These are phyloP conservation scores for Penicillium hordei DNA, from an alignment of 2,329 filamentous ascomycete species.

Conservation along the genomic window DNA sequence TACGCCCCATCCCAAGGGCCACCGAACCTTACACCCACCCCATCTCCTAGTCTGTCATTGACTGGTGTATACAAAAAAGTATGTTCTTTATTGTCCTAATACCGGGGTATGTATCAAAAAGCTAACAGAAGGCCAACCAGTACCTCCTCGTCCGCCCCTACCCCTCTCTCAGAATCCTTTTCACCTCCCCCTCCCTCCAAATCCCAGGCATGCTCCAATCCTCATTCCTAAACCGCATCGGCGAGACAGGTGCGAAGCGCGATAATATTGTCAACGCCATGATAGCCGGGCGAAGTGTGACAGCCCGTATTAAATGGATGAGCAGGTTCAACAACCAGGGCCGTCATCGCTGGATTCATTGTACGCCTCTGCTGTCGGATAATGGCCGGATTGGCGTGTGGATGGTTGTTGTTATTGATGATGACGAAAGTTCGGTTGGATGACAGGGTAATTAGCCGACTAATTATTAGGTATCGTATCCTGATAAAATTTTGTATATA, in stretches of 20 bases:
- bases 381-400: slow-evolving; percentile 71
- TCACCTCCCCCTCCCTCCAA: slow-evolving; percentile 66
- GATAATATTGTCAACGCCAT: slow-evolving; percentile 59
- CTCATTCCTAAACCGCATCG: slow-evolving; percentile 47
- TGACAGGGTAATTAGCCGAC: slow-evolving; percentile 17
- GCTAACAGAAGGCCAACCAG: slow-evolving; percentile 18
- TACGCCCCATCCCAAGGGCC: background rate
- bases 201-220: slow-evolving; percentile 67
- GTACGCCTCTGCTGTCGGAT: slow-evolving; percentile 67
- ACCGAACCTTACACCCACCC: background rate
- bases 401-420: slow-evolving; percentile 74
- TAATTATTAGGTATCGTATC: background rate
- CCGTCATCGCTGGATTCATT: slow-evolving; percentile 73
- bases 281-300: slow-evolving; percentile 67
- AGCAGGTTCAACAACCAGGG: slow-evolving; percentile 55
- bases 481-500: background rate
- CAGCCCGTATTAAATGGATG: slow-evolving; percentile 72
- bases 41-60: slow-evolving; percentile 13
- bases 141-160: slow-evolving; percentile 55
- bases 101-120: too few relatives aligned
- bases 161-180: slow-evolving; percentile 65
- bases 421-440: slow-evolving; percentile 37
- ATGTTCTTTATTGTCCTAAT: slow-evolving; percentile 24
- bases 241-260: slow-evolving; percentile 52
- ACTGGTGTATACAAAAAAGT: slow-evolving; percentile 58